These are phyloP conservation scores for Peronospora farinosa DNA, from an alignment of 352 stramenopile species.

Conservation along the genomic window DNA sequence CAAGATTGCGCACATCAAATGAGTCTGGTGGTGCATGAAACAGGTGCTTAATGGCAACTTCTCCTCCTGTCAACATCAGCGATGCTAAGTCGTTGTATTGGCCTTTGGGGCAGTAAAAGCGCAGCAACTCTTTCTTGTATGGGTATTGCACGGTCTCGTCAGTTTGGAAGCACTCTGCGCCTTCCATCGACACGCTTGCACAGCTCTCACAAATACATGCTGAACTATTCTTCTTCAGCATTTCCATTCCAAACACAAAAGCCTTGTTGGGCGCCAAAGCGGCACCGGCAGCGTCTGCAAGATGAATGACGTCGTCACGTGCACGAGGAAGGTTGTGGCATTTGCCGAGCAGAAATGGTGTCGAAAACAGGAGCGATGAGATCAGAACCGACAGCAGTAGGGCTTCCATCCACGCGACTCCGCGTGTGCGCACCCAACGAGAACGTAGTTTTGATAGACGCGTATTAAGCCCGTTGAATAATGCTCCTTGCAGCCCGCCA, in stretches of 20 bases:
- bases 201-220: conserved; percentile 73
- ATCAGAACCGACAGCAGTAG: conserved; percentile 53
- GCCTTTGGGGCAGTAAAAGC: conserved; percentile 91
- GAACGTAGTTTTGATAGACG: conserved; percentile 38
- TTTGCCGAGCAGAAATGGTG: conserved; percentile 57
- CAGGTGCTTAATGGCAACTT: conserved; percentile 92
- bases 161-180: conserved; percentile 53
- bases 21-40: conserved; percentile 87
- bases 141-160: conserved; percentile 69
- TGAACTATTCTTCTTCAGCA: conserved; percentile 53
- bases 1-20: conserved; percentile 68
- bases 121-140: conserved; percentile 87
- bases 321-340: conserved; percentile 52
- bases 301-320: conserved; percentile 46
- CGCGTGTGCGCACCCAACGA: conserved; percentile 52
- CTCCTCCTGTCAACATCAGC: conserved; percentile 91
- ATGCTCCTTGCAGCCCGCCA: conserved; percentile 75
- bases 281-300: conserved; percentile 34
- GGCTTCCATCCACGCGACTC: conserved; percentile 54
- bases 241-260: conserved; percentile 68
- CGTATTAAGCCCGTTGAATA: conserved; percentile 76
- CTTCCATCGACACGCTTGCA: conserved; percentile 37
- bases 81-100: conserved; percentile 97
- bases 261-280: conserved; percentile 35
- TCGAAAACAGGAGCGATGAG: conserved; percentile 55